Evolutionary conservation across 352 stramenopile species (phyloP).

Genomic region (Globisporangium acanthophoron): DNA sequence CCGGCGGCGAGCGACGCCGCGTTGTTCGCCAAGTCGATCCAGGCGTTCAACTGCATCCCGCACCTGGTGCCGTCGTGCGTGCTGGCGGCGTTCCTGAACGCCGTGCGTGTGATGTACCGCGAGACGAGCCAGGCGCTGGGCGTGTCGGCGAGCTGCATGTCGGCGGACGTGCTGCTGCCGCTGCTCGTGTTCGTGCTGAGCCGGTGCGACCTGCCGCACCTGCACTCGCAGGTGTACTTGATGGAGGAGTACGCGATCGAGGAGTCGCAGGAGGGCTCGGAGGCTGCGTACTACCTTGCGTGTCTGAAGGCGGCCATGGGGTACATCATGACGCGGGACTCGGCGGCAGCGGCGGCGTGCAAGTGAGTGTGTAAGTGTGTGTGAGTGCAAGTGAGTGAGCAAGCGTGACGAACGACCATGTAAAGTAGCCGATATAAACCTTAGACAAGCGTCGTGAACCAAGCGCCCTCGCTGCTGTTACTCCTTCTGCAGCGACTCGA

Average conservation of each 20-base stretch:
- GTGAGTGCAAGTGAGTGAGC: slow-evolving; percentile 7
- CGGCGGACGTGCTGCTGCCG: slow-evolving; percentile 71
- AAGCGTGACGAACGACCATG: neutral
- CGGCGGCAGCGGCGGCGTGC: slow-evolving; percentile 12
- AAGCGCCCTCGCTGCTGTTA: neutral
- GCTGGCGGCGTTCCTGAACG: slow-evolving; percentile 49
- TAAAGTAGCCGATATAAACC: slow-evolving; percentile 4
- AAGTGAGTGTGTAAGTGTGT: slow-evolving; percentile 12
- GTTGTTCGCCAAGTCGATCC: slow-evolving; percentile 51
- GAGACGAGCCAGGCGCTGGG: slow-evolving; percentile 44
- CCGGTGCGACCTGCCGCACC: slow-evolving; percentile 54
- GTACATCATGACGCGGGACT: slow-evolving; percentile 55
- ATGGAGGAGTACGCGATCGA: slow-evolving; percentile 81
- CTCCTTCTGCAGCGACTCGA: slow-evolving; percentile 56
- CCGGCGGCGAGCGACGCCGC: slow-evolving; percentile 4
- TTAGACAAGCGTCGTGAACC: neutral
- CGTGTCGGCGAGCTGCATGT: slow-evolving; percentile 50
- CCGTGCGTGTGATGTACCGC: slow-evolving; percentile 61
- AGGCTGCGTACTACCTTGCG: slow-evolving; percentile 80
- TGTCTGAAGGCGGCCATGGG: slow-evolving; percentile 72
- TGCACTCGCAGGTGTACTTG: slow-evolving; percentile 72
- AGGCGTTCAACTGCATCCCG: slow-evolving; percentile 64
- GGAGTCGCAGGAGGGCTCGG: slow-evolving; percentile 55
- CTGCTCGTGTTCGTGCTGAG: slow-evolving; percentile 73
- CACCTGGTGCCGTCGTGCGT: slow-evolving; percentile 70